These are phyloP conservation scores for Tubosaeta brunneosetosa DNA, from an alignment of 768 basidiomycete genomes.

Conservation along the genomic window DNA sequence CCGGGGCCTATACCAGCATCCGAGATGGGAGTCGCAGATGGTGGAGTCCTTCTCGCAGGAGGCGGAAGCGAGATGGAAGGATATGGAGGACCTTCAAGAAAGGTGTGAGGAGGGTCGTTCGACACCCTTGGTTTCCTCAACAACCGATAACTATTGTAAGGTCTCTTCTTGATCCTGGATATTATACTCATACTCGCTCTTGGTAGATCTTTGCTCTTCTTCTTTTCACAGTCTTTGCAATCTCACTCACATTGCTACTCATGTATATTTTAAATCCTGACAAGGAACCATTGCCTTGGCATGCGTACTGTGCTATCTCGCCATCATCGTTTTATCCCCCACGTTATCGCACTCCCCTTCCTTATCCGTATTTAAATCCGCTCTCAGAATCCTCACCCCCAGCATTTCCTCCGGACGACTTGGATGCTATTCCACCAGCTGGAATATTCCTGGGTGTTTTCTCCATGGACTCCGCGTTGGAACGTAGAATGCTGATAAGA, in stretches of 20 bases:
- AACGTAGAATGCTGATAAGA: conserved; percentile 82
- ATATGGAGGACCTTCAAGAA: conserved; percentile 50
- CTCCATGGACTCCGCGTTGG: conserved; percentile 78
- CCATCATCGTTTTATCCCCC: conserved; percentile 42
- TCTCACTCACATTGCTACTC: conserved; percentile 79
- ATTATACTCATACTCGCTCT: conserved; percentile 19
- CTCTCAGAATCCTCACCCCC: conserved; percentile 25
- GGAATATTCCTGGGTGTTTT: conserved; percentile 90
- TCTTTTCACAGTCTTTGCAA: conserved; percentile 74
- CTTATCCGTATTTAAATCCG: conserved; percentile 37
- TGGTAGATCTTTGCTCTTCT: conserved; percentile 63
- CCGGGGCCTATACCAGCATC: conserved; percentile 32
- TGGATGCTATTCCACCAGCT: conserved; percentile 74
- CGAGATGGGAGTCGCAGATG: conserved; percentile 49
- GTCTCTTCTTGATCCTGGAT: conserved; percentile 8
- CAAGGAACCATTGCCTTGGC: conserved; percentile 92
- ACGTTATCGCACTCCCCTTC: conserved; percentile 38
- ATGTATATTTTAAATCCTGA: conserved; percentile 95
- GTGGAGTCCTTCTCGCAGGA: conserved; percentile 52
- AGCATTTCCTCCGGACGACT: conserved; percentile 66
- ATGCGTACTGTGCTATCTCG: conserved; percentile 82
- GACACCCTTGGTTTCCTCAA: conserved; percentile 73
- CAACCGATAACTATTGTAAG: conserved; percentile 79
- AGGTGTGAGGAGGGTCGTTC: conserved; percentile 50
- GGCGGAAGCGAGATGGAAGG: conserved; percentile 47